phyloP scores from a whole-genome alignment of 441 rosid species.

The Croton laevigatus region DNA sequence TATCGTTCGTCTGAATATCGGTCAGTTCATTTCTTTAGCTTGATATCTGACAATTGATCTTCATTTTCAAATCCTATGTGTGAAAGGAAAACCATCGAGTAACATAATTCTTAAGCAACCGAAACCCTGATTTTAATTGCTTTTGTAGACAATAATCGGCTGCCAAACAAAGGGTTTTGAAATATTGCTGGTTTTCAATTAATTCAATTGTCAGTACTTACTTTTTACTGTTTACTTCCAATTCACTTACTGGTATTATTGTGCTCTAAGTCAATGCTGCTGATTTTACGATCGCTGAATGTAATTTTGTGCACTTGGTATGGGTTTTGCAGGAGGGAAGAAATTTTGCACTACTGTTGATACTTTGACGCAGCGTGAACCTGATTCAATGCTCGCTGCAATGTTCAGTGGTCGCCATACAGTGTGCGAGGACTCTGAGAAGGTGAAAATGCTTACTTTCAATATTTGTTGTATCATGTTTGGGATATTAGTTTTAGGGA shows the following conservation, averaged over 20 bases:
- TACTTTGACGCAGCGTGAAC: slow-evolving; percentile 85
- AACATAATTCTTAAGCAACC: background rate
- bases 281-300: background rate
- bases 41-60: background rate
- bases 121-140: background rate
- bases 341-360: slow-evolving; percentile 75
- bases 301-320: background rate
- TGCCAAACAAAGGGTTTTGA: background rate
- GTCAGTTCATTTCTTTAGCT: slow-evolving; percentile 30
- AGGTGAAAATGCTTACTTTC: slow-evolving; percentile 31
- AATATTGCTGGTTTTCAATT: background rate
- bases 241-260: background rate
- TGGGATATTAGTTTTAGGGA: background rate
- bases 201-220: too few species aligned
- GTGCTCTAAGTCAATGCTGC: background rate
- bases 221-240: background rate
- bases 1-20: slow-evolving; percentile 77
- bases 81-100: background rate
- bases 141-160: background rate
- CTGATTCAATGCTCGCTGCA: slow-evolving; percentile 93
- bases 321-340: slow-evolving; percentile 58
- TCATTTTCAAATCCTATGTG: background rate
- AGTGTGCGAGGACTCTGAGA: slow-evolving; percentile 47
- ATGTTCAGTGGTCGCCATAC: slow-evolving; percentile 91
- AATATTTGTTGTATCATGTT: background rate